A percentile compares a stretch with the other conserved stretches of the same genome.
These are phyloP conservation scores for Nepenthes alata DNA, from an alignment of 179 eudicot species.

Conservation along the genomic window DNA sequence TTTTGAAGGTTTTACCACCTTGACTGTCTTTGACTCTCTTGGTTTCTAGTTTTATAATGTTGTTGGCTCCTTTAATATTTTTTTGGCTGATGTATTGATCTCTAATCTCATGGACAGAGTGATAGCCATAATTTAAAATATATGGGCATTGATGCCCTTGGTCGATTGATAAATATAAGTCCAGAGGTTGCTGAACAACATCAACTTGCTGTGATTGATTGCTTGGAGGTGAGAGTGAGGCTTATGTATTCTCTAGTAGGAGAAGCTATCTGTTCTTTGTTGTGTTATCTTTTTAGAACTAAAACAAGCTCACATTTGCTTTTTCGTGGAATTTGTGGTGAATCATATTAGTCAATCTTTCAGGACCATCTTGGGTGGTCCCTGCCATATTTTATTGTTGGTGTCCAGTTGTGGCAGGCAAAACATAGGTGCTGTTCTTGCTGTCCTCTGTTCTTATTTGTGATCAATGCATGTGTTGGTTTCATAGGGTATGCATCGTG, in stretches of 20 bases:
- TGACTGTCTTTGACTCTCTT: not conserved
- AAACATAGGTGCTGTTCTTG: too few species aligned
- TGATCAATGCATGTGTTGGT: too few species aligned
- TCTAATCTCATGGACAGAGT: slow-evolving; percentile 43
- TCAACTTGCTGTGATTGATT: slow-evolving; percentile 93
- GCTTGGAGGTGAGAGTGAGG: slow-evolving; percentile 73
- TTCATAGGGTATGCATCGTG: too few species aligned
- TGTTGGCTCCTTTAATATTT: slow-evolving; percentile 4
- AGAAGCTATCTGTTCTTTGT: too few species aligned
- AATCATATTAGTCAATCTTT: too few species aligned
- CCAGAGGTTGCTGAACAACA: slow-evolving; percentile 95
- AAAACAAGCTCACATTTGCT: too few species aligned
- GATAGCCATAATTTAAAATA: slow-evolving; percentile 91
- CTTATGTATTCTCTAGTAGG: not conserved
- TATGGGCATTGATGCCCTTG: slow-evolving; percentile 95
- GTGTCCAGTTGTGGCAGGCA: too few species aligned
- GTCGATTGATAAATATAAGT: slow-evolving; percentile 76
- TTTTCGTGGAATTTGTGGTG: too few species aligned
- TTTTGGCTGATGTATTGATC: not conserved
- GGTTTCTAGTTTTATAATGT: slow-evolving; percentile 6
- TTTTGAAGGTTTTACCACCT: slow-evolving; percentile 51
- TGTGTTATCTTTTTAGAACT: too few species aligned
- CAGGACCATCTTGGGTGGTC: not conserved
- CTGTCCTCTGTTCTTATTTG: too few species aligned
- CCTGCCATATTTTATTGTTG: not conserved